A percentile compares a stretch with the other conserved stretches of the same genome.
These are phyloP conservation scores for Saccharomyces hybrid DNA, from an alignment of 1,139 yeast species.

Conservation along the genomic window DNA sequence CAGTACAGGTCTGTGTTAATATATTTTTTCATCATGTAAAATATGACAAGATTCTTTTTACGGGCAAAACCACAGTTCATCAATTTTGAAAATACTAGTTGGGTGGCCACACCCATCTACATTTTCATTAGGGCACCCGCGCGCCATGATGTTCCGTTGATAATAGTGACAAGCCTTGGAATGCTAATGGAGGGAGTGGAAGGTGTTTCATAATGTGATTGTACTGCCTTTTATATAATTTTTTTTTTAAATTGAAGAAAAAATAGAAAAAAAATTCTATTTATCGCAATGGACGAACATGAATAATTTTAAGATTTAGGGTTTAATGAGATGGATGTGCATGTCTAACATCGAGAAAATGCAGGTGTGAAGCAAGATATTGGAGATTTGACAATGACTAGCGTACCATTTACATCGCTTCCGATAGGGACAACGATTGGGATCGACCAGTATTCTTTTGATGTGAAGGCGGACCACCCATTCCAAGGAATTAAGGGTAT, in stretches of 20 bases:
- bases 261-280: neutral
- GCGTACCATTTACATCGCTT: conserved; percentile 11
- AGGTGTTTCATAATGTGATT: too few species aligned
- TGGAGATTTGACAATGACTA: conserved; percentile 8
- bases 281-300: neutral
- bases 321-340: neutral
- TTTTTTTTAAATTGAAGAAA: too few species aligned
- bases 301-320: neutral
- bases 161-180: neutral
- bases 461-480: conserved; percentile 17
- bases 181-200: too few species aligned
- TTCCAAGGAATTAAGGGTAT: conserved; percentile 25
- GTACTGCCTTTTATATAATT: too few species aligned
- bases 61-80: neutral
- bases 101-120: neutral
- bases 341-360: neutral
- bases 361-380: neutral
- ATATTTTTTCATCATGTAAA: conserved; percentile 34
- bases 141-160: too few species aligned
- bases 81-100: neutral
- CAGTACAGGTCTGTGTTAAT: conserved; percentile 42
- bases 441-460: conserved; percentile 24
- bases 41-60: neutral
- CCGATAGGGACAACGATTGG: conserved; percentile 19
- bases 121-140: neutral